Evolutionary conservation across 1,284 basidiomycete species (phyloP), one percentile per base, ranked within the genome.

Genomic region (Mycosarcoma mackinlayi): DNA sequence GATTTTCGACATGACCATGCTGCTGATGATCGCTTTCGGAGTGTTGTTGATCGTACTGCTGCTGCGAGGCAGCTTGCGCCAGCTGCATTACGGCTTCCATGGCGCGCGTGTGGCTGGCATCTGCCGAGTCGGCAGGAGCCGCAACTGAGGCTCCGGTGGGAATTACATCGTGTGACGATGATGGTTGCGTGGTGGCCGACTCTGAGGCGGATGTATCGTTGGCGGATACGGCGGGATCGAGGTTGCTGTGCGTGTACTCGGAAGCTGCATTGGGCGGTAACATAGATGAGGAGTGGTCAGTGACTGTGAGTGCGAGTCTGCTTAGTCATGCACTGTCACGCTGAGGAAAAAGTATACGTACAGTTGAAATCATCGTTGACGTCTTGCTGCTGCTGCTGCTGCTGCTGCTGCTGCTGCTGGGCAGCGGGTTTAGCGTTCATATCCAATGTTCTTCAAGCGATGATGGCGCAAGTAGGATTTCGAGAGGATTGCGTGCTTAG

Each of bases 71-170:
- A 0, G 68, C 68, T 45, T 71, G 68, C 0, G 68, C 68, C 21
- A 71, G 46, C 33, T 71, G 68, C 68, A 71, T 71, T 21, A 71
- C 68, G 8, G 68, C 68, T 24, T 66, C 57, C 67, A 70, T 64
- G 10, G 67, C 67, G 11, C 53, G 39, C 6, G 37, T 23, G 30
- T 65, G 51, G 23, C 39, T 44, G 4, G 24, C 54, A 46, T 62
- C 45, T 1, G 18, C 51, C 14, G 42, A 47, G 4, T 42, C 54
- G 19, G 41, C 41, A 6, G 44, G 44, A 3, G 55, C 18, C 1
- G 34, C 56, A 4, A 3, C 37, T 3, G 40, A 7, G 10, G 48
- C 4, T 13, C 48, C 39, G 25, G 34, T 16, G 8, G 18, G 18
- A n/a, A 41, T 21, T 3, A 11, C 18, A 19, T 21, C n/a, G n/a